Base-by-base conservation (phyloP, 495 filamentous ascomycete species). In the Penicillium robsamsonii region DNA sequence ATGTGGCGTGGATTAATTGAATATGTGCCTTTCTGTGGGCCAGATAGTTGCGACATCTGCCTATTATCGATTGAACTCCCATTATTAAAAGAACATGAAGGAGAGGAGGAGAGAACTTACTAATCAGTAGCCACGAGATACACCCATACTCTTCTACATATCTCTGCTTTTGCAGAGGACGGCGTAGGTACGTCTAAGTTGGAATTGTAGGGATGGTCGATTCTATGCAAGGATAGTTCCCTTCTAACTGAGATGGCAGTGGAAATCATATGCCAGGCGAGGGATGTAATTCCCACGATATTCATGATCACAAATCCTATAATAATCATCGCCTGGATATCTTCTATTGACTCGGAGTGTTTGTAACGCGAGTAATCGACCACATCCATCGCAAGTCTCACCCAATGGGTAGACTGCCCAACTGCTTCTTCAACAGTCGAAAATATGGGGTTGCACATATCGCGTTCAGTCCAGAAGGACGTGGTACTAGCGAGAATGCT, bases 101-200 rank as follows among this genome's bases (percentile, higher is more conserved):
- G 15, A 37, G 38, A 30, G 30, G 35, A 15, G 11, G 49, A 50
- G 22, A 22, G 22, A 17, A 57, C 61, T 53, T 61, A 76, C 77
- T 75, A 82, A 51, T 82, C 78, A 13, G 73, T 71, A 13, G 65
- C 69, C 15, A 68, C 71, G 2, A 81, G 47, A 60, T 80, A 71
- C 79, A 77, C 81, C 78, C 78, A 81, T 5, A 79, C 62, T 44
- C 79, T 69, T 40, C 78, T 55, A 37, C 72, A 71, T 10, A 81
- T 71, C 53, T 81, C 79, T 44, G 66, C 65, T 17, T 55, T 50
- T 1, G 66, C 54, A 2, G 65, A 58, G 22, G 68, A 66, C 30
- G 61, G 64, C 2, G 25, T 40, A 10, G 45, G 41, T 9, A 62
- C 45, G 25, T 65, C 59, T 9, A 51, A 46, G 4, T 48, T 38